Percentiles rank a stretch among this genome's conserved stretches.
Evolutionary conservation across 78 protist genomes (phyloP).

Genomic region (Dictyostelium capitatum): DNA sequence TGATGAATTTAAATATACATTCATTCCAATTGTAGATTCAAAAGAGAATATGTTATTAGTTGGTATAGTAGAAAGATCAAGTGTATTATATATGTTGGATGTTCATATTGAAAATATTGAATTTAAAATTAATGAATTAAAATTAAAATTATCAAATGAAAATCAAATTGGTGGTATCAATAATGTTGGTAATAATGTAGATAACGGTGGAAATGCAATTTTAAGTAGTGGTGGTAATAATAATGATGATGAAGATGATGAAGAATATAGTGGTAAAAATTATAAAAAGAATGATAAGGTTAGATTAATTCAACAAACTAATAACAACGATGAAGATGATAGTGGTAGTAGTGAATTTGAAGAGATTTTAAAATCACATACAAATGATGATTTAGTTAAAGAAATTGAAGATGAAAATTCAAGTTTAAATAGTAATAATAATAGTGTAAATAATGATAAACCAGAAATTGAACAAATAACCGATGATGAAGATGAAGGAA

Average conservation of each 20-base stretch:
- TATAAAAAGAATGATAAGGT: background rate
- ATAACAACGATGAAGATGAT: conserved; percentile 36
- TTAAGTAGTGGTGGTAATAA: background rate
- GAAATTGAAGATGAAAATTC: conserved; percentile 53
- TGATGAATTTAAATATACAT: conserved; percentile 29
- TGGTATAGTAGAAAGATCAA: conserved; percentile 68
- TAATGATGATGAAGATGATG: background rate
- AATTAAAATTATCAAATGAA: background rate
- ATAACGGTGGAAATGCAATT: background rate
- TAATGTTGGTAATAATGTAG: background rate
- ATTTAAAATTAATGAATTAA: conserved; percentile 12
- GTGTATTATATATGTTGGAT: conserved; percentile 31
- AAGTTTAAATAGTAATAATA: conserved; percentile 20
- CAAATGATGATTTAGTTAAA: conserved; percentile 8
- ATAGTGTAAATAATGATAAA: background rate
- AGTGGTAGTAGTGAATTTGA: conserved; percentile 30
- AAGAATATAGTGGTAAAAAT: background rate
- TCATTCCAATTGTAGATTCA: conserved; percentile 71
- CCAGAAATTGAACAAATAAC: background rate
- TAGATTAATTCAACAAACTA: background rate
- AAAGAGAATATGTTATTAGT: conserved; percentile 53
- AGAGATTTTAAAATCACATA: background rate
- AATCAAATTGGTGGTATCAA: background rate
- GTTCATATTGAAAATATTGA: conserved; percentile 46
- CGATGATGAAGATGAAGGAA: background rate